Evolutionary conservation across 179 eudicot species (phyloP), one percentile per base, ranked within the genome.

Genomic region (Pouteria campechiana): DNA sequence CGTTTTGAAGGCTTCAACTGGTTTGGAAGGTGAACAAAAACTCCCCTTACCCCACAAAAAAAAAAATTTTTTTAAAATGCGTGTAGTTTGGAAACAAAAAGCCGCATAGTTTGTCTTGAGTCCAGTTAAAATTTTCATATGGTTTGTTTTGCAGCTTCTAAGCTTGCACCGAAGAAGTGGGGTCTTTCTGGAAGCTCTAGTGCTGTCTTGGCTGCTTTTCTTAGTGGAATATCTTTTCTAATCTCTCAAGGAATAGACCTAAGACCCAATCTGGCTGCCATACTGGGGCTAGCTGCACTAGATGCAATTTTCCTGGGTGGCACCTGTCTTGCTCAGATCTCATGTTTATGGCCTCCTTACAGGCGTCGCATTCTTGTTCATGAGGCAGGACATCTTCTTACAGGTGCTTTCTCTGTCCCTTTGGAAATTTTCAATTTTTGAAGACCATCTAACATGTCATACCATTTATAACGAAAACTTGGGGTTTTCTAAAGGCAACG

Each of bases 331-430:
- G 95, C 97, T 51, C 93, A 76, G 60, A 78, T 89, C 20, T 69
- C 95, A 46, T 78, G 97, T 70, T 85, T 74, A 46, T 89, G 97
- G 97, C 97, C 97, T 54, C 95, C 97, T 18, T 53, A 74, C 53
- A 78, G 75, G 69, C 89, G 83, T 10, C 83, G 97, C 12, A 89
- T 89, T 65, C 83, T 89, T 49, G 93, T 89, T 50, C 97, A 89
- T 74, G 97, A 89, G 74, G 97, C 97, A 33, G 97, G 97, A 7
- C 97, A 89, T 70, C 76, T 89, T 60, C 83, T 89, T 62, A 71
- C 79, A 28, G 95, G 97, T 81, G 66, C 47, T 50, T 31, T 46
- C 44, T 14, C 20, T 20, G 47, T 37, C 2, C 33, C 16, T 3
- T 1, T 19, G 17, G 28, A 6, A 16, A 24, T 17, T 14, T 20